phyloP scores from a whole-genome alignment of 768 basidiomycete genomes.

The Tulasnella sp. region DNA sequence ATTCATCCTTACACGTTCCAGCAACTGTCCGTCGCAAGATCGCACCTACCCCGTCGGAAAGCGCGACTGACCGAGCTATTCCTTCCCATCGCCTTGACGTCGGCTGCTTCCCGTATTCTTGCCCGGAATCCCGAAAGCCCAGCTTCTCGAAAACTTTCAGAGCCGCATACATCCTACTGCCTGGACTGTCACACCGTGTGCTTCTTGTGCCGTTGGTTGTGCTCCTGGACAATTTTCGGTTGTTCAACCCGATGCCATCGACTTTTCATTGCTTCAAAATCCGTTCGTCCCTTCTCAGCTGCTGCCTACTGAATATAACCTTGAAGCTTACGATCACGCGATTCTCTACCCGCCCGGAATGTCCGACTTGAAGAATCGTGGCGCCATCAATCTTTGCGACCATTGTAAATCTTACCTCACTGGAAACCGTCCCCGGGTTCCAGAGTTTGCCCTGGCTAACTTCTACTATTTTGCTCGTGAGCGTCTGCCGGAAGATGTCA shows the following conservation, averaged over 20 bases:
- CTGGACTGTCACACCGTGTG: not conserved
- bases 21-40: too few relatives aligned
- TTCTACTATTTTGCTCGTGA: constrained; percentile 7
- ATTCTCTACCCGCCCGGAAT: constrained; percentile 5
- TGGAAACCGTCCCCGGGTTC: not conserved
- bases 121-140: not conserved
- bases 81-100: too few relatives aligned
- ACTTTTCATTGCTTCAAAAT: not conserved
- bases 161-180: not conserved
- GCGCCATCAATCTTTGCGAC: not conserved
- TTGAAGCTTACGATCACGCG: not conserved
- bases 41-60: too few relatives aligned
- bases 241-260: not conserved
- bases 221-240: not conserved
- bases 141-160: not conserved
- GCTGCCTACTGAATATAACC: not conserved
- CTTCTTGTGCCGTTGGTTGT: not conserved
- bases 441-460: not conserved
- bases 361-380: not conserved
- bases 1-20: too few relatives aligned
- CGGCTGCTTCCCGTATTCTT: not conserved
- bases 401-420: not conserved
- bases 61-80: too few relatives aligned
- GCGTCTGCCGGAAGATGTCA: not conserved
- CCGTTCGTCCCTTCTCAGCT: not conserved